Conservation (phyloP, 164 flowering plant genomes). For the Umbilicus rupestris region DNA sequence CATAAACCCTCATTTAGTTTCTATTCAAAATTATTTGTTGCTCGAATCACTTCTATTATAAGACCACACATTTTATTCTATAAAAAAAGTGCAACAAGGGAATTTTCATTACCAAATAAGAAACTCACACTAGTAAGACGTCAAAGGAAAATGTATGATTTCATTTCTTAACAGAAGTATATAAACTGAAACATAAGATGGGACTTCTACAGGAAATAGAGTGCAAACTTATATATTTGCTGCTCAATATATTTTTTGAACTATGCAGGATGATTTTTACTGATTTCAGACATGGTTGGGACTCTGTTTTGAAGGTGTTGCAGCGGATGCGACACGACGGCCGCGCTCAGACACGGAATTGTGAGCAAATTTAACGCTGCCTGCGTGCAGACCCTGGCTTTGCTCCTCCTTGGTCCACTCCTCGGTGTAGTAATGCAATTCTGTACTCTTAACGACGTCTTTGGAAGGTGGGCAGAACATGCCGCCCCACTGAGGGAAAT, state of each 20-base stretch:
- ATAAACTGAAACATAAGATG: neutral
- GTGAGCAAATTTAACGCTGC: conserved; percentile 57
- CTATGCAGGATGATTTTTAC: neutral
- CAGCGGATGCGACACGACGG: conserved; percentile 29
- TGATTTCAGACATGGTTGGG: conserved; percentile 29
- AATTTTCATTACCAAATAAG: too few relatives aligned
- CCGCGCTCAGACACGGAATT: conserved; percentile 66
- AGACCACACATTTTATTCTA: too few relatives aligned
- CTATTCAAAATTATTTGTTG: too few relatives aligned
- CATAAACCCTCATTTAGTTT: too few relatives aligned
- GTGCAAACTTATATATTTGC: conserved; percentile 1
- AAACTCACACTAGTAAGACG: too few relatives aligned
- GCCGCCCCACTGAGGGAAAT: conserved; percentile 88
- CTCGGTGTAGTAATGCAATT: conserved; percentile 42
- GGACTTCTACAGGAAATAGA: neutral
- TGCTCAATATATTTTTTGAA: neutral
- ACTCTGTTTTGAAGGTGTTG: conserved; percentile 38
- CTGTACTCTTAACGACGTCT: conserved; percentile 24
- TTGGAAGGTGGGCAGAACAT: conserved; percentile 61
- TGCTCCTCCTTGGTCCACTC: conserved; percentile 37
- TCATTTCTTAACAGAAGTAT: neutral
- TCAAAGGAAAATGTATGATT: too few relatives aligned
- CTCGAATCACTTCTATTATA: too few relatives aligned
- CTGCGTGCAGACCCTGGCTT: conserved; percentile 1
- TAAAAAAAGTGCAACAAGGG: too few relatives aligned